A percentile compares a stretch with the other conserved stretches of the same genome.
Conservation (phyloP, 2,329 filamentous ascomycete genomes). For the Aspergillus sergii region DNA sequence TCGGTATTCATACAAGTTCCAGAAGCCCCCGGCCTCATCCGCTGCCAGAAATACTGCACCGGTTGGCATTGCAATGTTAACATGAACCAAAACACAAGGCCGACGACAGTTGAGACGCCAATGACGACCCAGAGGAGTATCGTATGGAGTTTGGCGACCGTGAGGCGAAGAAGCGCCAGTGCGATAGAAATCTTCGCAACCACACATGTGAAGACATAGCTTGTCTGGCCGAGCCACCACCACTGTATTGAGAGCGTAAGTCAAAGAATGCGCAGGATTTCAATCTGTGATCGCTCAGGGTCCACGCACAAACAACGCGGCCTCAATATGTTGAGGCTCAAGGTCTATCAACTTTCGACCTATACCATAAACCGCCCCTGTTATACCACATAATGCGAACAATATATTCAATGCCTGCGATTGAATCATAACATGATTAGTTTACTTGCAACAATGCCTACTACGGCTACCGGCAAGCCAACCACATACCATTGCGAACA, state of each 20-base stretch:
- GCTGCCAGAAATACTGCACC: conserved; percentile 55
- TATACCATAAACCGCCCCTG: conserved; percentile 36
- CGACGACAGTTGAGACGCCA: conserved; percentile 47
- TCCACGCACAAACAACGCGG: conserved; percentile 36
- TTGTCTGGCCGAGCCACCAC: conserved; percentile 61
- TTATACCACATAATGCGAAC: conserved; percentile 40
- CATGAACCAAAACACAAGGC: conserved; percentile 54
- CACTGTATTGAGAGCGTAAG: conserved; percentile 25
- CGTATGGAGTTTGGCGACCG: conserved; percentile 48
- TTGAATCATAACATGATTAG: not conserved
- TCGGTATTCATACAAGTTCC: conserved; percentile 19
- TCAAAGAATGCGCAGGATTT: not conserved
- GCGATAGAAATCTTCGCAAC: conserved; percentile 56
- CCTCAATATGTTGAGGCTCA: conserved; percentile 27
- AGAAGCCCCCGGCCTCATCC: conserved; percentile 18
- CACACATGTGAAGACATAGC: conserved; percentile 53
- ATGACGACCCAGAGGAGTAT: conserved; percentile 53
- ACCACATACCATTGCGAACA: conserved; percentile 37
- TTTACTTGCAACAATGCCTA: not conserved
- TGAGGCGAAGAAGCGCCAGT: conserved; percentile 57
- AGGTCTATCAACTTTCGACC: conserved; percentile 28
- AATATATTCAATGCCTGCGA: conserved; percentile 34
- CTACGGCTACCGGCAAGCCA: not conserved
- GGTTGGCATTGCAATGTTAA: conserved; percentile 58
- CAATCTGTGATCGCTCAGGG: not conserved